Base-by-base conservation (phyloP, 2,329 filamentous ascomycete species). In the Neofusicoccum sp. region DNA sequence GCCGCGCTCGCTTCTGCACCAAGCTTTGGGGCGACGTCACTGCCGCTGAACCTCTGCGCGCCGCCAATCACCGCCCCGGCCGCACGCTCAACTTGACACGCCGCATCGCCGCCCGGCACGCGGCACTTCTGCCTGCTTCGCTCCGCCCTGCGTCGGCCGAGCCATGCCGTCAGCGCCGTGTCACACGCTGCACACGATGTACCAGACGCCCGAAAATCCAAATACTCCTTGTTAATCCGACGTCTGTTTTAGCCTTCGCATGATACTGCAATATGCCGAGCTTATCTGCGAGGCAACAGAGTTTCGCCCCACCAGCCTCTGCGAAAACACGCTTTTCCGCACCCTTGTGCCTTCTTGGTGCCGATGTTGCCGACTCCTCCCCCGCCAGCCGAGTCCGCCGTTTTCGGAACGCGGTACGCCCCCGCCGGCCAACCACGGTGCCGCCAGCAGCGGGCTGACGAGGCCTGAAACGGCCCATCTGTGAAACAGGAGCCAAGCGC, bases 21-120 rank as follows among this genome's bases (percentile, higher is more conserved):
- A 54, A 54, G 51, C 51, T 54, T 54, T 54, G 3, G 44, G 3
- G 16, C 28, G 51, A 56, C 51, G 51, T 56, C 51, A 43, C 6
- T 38, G 8, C n/a, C 26, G 36, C 24, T 24, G 24, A 1, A 4
- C 9, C 12, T 3, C 24, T 12, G 36, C 7, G 14, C 36, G 20
- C 38, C 24, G 36, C 51, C 51, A 56, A 56, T 56, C 36, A 33
- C 11, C 38, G 20, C n/a, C 38, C 51, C 28, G 26, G n/a, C 51
- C n/a, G 28, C 51, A 5, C 33, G 51, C 36, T 43, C 43, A 43
- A 43, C 31, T 38, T 56, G 51, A 56, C 51, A 34, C 51, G 31
- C 6, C 24, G 20, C 16, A 34, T 12, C 30, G 49, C 30, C 45
- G 9, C 16, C 47, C 30, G 4, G 20, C 47, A 36, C 14, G 6